phyloP scores from a whole-genome alignment of 768 basidiomycete species.

The Trametes sanguinea region DNA sequence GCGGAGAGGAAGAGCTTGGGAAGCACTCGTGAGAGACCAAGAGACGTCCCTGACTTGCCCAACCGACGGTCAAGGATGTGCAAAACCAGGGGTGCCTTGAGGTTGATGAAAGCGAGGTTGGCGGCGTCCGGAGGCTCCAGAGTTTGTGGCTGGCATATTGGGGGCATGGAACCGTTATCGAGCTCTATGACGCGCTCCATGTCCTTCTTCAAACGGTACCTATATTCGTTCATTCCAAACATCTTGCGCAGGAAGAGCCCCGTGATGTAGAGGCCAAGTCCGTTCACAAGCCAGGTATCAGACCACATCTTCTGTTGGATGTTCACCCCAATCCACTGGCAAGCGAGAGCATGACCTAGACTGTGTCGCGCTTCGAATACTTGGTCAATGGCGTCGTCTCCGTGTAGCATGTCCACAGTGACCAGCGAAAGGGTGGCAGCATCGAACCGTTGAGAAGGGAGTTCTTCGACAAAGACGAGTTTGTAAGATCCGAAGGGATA shows the following conservation, averaged over 20 bases:
- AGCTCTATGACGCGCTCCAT: conserved; percentile 88
- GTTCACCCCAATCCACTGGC: conserved; percentile 97
- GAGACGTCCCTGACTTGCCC: conserved; percentile 92
- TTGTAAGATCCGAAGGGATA: conserved; percentile 97
- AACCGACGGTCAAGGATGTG: conserved; percentile 94
- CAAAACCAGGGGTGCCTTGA: conserved; percentile 94
- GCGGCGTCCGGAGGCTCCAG: conserved; percentile 82
- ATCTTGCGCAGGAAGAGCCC: conserved; percentile 84
- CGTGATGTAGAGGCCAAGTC: conserved; percentile 87
- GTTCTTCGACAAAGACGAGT: conserved; percentile 89
- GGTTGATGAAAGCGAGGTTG: conserved; percentile 83
- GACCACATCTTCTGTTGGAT: conserved; percentile 92
- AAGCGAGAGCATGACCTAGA: conserved; percentile 85
- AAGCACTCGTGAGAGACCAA: conserved; percentile 91
- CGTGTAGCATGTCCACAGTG: conserved; percentile 80
- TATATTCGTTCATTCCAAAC: conserved; percentile 95
- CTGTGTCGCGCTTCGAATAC: conserved; percentile 87
- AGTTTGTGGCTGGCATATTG: conserved; percentile 89
- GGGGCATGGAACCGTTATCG: conserved; percentile 88
- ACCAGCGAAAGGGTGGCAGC: conserved; percentile 82
- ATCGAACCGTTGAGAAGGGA: conserved; percentile 80
- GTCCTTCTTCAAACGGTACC: conserved; percentile 93
- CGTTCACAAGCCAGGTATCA: conserved; percentile 97
- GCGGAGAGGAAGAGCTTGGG: conserved; percentile 95
- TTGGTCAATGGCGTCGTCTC: conserved; percentile 89